Base-by-base conservation (phyloP, 805 yeast species). In the Candida oleophila region DNA sequence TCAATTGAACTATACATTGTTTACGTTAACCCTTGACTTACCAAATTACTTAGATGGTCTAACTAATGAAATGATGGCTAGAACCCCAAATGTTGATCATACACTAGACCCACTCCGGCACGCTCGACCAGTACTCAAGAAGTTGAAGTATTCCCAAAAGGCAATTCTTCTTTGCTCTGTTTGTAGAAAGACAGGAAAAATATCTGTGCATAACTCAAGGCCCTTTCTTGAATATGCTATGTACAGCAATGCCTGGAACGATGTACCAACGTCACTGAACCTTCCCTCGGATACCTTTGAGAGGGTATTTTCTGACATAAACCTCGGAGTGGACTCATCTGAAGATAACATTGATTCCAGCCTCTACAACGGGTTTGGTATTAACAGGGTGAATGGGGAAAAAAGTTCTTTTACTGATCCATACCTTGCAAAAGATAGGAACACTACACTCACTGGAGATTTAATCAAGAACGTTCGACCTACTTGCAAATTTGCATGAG, bases 1-100 rank as follows among this genome's bases (percentile, higher is more conserved):
- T 16, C 74, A 69, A 39, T 57, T 69, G 47, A 70, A 72, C 48
- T 72, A 60, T 46, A 57, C 66, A 9, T 54, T 71, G 35, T 70
- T 70, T 52, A 66, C 68, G 3, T 44, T 68, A 42, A 58, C 57
- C 16, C 55, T 71, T 18, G 67, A 71, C 48, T 43, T 63, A 7
- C 45, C 7, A 34, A 15, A 7, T 14, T 36, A 20, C 22, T 16
- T n/a, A n/a, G n/a, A n/a, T n/a, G n/a, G 33, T 14, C 9, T 11
- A 14, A 28, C 33, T 28, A 28, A 28, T 28, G 33, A 28, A 11
- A 28, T 28, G n/a, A n/a, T n/a, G n/a, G n/a, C n/a, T 28, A 41
- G 11, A 12, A 21, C 7, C 20, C 35, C 4, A 42, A 45, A n/a
- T n/a, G n/a, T n/a, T n/a, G n/a, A n/a, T n/a, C n/a, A n/a, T n/a